Base-by-base conservation (phyloP, 345 rosid species). In the Moringa oleifera region DNA sequence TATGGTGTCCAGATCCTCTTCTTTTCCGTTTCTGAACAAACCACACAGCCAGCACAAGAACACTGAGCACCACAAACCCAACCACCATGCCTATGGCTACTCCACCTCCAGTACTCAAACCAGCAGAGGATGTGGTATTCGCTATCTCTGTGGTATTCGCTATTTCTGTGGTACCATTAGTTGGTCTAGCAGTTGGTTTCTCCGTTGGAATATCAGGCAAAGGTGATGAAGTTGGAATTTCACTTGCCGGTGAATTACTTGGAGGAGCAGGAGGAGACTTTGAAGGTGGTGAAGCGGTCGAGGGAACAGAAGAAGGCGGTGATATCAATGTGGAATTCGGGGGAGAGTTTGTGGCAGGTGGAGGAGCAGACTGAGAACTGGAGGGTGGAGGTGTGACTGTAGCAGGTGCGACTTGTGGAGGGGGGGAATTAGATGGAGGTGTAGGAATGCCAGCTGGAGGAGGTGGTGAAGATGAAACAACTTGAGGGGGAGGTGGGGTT, bases 11-110 rank as follows among this genome's bases (percentile, higher is more conserved):
- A 28, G 58, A 65, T 20, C 69, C 80, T 80, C 67, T 86, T 76
- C 77, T 70, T 78, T 81, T 90, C 47, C 84, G 81, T 73, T 76
- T 83, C 20, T 74, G 81, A 53, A 67, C 73, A 50, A 90, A 67
- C 95, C 89, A 94, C 60, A 81, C 83, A 55, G 81, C 95, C 79
- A 81, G 65, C 21, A 84, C 87, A 61, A 93, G 73, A 76, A 94
- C 74, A 63, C 91, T 79, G 23, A 88, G 80, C 20, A 77, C 74
- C 54, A 81, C 67, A 65, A 90, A 71, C 58, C 88, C 95, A 25
- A 80, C 91, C 50, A 80, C 80, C 45, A 81, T 61, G 52, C 95
- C 96, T 37, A 88, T 62, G 61, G 83, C 88, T 51, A 76, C 87
- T 0, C 81, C 76, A 67, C 80, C 91, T 57, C 83, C 95, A 52